phyloP scores from a whole-genome alignment of 495 filamentous ascomycete genomes.

The Aspergillus cristatus region DNA sequence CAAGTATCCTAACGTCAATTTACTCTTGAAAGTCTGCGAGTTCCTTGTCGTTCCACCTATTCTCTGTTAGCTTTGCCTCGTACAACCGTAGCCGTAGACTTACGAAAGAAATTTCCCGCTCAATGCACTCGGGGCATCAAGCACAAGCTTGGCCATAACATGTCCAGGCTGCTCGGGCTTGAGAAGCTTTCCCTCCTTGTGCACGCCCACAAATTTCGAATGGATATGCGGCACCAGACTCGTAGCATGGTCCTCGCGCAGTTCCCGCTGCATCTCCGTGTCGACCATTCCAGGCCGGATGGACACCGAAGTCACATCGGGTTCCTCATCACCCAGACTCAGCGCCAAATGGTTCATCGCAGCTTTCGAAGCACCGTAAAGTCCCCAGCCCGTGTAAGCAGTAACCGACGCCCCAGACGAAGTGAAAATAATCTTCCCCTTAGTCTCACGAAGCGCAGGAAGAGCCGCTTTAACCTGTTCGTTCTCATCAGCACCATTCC shows the following conservation, averaged over 20 bases:
- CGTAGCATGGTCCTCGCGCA: slow-evolving; percentile 59
- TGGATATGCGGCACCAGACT: slow-evolving; percentile 58
- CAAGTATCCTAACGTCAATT: slow-evolving; percentile 12
- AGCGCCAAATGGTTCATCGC: slow-evolving; percentile 73
- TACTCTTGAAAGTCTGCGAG: slow-evolving; percentile 53
- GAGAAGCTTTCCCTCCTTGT: slow-evolving; percentile 59
- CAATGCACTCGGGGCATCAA: slow-evolving; percentile 52
- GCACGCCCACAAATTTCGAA: slow-evolving; percentile 58
- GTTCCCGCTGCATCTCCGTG: slow-evolving; percentile 84
- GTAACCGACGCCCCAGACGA: slow-evolving; percentile 65
- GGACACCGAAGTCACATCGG: slow-evolving; percentile 58
- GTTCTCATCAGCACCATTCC: slow-evolving; percentile 6
- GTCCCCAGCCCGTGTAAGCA: slow-evolving; percentile 65
- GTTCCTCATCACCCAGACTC: slow-evolving; percentile 71
- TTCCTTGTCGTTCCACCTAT: slow-evolving; percentile 62
- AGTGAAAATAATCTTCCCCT: slow-evolving; percentile 63
- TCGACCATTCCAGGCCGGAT: slow-evolving; percentile 81
- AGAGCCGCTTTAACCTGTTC: slow-evolving; percentile 63
- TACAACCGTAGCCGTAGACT: slow-evolving; percentile 16
- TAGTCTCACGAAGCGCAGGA: slow-evolving; percentile 56
- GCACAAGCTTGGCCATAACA: slow-evolving; percentile 71
- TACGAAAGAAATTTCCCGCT: slow-evolving; percentile 71
- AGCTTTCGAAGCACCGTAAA: slow-evolving; percentile 81
- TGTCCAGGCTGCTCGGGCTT: slow-evolving; percentile 75
- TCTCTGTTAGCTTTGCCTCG: slow-evolving; percentile 26